Percentiles rank a stretch among this genome's conserved stretches.
Conservation (phyloP, 23 red algal genomes). For the Gracilariopsis chorda region DNA sequence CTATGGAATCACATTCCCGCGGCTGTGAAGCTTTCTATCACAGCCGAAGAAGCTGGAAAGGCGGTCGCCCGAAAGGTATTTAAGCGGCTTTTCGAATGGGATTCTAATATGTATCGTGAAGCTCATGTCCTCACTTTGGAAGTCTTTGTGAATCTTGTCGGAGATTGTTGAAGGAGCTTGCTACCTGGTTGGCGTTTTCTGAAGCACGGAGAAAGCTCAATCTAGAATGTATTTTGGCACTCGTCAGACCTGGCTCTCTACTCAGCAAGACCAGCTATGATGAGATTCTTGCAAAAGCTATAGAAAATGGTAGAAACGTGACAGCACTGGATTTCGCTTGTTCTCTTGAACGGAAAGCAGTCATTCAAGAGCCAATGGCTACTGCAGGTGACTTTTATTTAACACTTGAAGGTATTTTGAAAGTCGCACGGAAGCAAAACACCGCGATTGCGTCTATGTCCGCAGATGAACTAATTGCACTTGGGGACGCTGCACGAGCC, state of each 20-base stretch:
- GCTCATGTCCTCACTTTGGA: constrained; percentile 81
- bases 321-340: constrained; percentile 77
- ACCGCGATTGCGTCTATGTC: not conserved
- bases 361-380: constrained; percentile 67
- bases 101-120: constrained; percentile 76
- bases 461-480: constrained; percentile 51
- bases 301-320: constrained; percentile 71
- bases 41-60: constrained; percentile 75
- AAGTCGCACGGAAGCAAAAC: constrained; percentile 47
- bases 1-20: constrained; percentile 69
- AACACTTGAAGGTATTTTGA: constrained; percentile 69
- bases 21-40: constrained; percentile 62
- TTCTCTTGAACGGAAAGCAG: constrained; percentile 49
- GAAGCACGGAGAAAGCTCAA: constrained; percentile 62
- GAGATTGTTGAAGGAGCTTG: constrained; percentile 74
- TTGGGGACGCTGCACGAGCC: constrained; percentile 38
- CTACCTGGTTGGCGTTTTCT: constrained; percentile 77
- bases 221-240: constrained; percentile 56
- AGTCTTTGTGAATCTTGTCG: constrained; percentile 60
- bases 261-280: constrained; percentile 75
- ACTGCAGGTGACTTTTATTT: constrained; percentile 74
- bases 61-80: constrained; percentile 87
- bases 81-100: constrained; percentile 68
- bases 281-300: constrained; percentile 68
- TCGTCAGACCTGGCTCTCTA: constrained; percentile 48